A percentile compares a stretch with the other conserved stretches of the same genome.
phyloP scores from a whole-genome alignment of 2,329 filamentous ascomycete species.

The Colletotrichum graminicola region DNA sequence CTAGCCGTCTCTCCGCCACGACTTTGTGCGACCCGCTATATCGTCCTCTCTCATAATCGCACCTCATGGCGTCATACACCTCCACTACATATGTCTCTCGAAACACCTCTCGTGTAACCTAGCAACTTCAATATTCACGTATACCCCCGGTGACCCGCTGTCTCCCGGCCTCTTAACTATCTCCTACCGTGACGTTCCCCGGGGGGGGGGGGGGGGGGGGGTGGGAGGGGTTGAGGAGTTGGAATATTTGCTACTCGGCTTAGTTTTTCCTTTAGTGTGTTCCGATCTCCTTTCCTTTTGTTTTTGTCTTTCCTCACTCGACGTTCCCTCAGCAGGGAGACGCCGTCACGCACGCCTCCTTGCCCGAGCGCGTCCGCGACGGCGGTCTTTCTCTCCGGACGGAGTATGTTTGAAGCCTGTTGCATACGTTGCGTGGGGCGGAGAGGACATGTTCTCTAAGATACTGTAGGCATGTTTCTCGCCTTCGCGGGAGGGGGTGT shows the following conservation, averaged over 20 bases:
- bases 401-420: not conserved
- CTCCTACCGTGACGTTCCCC: too few species aligned
- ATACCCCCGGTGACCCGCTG: too few species aligned
- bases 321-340: not conserved
- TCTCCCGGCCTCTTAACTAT: too few species aligned
- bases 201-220: too few species aligned
- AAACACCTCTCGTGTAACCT: too few species aligned
- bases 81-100: too few species aligned
- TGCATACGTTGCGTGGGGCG: not conserved
- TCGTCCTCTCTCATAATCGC: too few species aligned
- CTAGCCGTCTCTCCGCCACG: too few species aligned
- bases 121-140: too few species aligned
- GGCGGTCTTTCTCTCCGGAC: not conserved
- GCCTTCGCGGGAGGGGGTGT: not conserved
- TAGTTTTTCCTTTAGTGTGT: not conserved
- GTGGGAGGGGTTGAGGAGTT: not conserved
- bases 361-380: conserved; percentile 4
- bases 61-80: too few species aligned
- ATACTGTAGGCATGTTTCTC: conserved; percentile 9
- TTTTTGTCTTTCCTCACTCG: not conserved
- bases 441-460: conserved; percentile 25
- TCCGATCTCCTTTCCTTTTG: not conserved
- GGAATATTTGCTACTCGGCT: not conserved
- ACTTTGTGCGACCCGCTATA: too few species aligned
- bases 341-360: not conserved